A percentile compares a stretch with the other conserved stretches of the same genome.
These are phyloP conservation scores for Euphrasia confusa DNA, from an alignment of 257 asterid species.

Conservation along the genomic window DNA sequence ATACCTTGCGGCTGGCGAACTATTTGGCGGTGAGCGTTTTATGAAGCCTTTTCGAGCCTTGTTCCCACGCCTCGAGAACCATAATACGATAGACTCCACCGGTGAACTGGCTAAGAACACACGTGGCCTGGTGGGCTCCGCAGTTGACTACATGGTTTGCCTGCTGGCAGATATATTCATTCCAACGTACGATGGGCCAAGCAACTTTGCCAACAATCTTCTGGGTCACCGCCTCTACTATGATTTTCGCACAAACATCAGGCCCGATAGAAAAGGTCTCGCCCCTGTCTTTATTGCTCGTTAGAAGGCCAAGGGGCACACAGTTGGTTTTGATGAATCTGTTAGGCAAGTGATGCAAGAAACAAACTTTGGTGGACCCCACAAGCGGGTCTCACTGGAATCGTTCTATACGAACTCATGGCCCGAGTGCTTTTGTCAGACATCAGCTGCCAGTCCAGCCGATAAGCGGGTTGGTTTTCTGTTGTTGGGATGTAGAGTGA, in stretches of 20 bases:
- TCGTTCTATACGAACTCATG: slow-evolving; percentile 89
- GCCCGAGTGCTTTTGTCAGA: slow-evolving; percentile 97
- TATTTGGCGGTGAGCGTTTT: slow-evolving; percentile 89
- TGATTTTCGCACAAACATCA: slow-evolving; percentile 84
- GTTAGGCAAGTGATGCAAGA: slow-evolving; percentile 65
- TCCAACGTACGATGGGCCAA: slow-evolving; percentile 99
- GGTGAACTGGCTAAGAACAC: slow-evolving; percentile 50
- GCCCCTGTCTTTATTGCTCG: slow-evolving; percentile 75
- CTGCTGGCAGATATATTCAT: slow-evolving; percentile 88
- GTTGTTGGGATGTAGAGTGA: slow-evolving; percentile 55
- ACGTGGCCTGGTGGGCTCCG: slow-evolving; percentile 76
- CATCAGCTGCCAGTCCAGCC: slow-evolving; percentile 52
- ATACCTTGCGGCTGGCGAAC: slow-evolving; percentile 94
- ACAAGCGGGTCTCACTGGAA: slow-evolving; percentile 74
- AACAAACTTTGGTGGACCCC: slow-evolving; percentile 91
- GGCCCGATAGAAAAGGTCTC: slow-evolving; percentile 81
- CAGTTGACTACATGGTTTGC: slow-evolving; percentile 98
- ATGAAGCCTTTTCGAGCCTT: slow-evolving; percentile 76
- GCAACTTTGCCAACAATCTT: slow-evolving; percentile 94
- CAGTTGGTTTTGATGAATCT: slow-evolving; percentile 66
- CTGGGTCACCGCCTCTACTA: slow-evolving; percentile 97
- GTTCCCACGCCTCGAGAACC: slow-evolving; percentile 90
- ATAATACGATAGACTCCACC: slow-evolving; percentile 55
- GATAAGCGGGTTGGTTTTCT: slow-evolving; percentile 63
- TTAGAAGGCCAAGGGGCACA: slow-evolving; percentile 50